phyloP scores from a whole-genome alignment of 2,329 filamentous ascomycete genomes.

The Diaporthe caulivora region DNA sequence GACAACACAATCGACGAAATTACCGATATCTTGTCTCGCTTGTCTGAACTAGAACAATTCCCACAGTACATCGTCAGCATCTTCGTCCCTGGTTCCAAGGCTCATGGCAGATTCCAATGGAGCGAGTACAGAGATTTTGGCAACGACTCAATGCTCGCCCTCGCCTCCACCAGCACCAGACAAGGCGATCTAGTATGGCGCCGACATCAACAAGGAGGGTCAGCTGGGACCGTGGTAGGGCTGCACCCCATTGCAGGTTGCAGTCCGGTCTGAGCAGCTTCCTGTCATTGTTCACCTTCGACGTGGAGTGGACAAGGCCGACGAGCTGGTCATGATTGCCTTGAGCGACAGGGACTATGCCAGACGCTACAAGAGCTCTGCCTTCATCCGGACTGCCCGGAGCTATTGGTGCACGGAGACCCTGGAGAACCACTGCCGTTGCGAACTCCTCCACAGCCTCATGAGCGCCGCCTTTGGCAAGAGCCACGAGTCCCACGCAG shows the following conservation, averaged over 20 bases:
- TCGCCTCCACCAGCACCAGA: not conserved
- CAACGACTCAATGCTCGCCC: not conserved
- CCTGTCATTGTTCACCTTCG: not conserved
- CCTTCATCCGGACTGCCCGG: too few relatives aligned
- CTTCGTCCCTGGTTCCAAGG: too few relatives aligned
- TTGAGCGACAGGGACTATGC: not conserved
- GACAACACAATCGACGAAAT: too few relatives aligned
- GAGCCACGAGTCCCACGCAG: not conserved
- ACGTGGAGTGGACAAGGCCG: not conserved
- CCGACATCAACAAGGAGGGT: not conserved
- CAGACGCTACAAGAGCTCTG: too few relatives aligned
- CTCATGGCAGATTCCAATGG: too few relatives aligned
- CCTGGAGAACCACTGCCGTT: not conserved
- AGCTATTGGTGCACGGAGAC: too few relatives aligned
- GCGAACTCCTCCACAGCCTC: not conserved
- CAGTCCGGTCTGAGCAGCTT: not conserved
- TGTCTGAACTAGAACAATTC: too few relatives aligned
- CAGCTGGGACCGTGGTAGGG: fast-evolving
- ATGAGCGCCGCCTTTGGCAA: not conserved
- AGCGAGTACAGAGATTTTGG: too few relatives aligned
- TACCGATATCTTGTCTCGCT: too few relatives aligned
- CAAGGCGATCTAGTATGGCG: not conserved
- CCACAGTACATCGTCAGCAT: too few relatives aligned
- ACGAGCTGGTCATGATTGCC: not conserved
- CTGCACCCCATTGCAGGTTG: not conserved